Base-by-base conservation (phyloP, 192 early-diverging fungal genomes). In the Thamnidium elegans region DNA sequence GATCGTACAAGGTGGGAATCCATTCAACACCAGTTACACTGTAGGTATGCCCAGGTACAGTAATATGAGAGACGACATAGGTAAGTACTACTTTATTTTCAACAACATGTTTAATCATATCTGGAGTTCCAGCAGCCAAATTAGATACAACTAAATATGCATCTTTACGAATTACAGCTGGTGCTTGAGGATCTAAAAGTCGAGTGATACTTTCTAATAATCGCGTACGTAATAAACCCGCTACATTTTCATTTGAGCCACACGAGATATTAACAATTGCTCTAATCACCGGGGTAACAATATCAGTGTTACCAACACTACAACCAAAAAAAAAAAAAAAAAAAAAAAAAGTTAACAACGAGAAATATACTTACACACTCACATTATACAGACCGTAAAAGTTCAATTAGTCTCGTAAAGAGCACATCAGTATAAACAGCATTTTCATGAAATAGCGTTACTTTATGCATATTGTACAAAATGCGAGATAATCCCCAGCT, bases 401-500 rank as follows among this genome's bases (percentile, higher is more conserved):
- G 51, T 39, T 50, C 32, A 45, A 58, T 30, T 50, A 75, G 31
- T 50, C 65, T n/a, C 31, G 62, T 17, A 43, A 60, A 67, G 8
- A 75, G 36, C 13, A 50, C 34, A 19, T 11, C n/a, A n/a, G 65
- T 42, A 19, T 71, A 59, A 4, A 21, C 32, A 3, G 53, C 20
- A 10, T 65, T 13, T 7, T 55, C 19, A 34, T 67, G 58, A 39
- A 75, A 75, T 17, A 13, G 21, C 21, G 23, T 30, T 1, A 70
- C 74, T 32, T 75, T 64, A 47, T 75, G 74, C 74, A 75, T 75
- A 43, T 66, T 75, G 32, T 65, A 70, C 13, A 75, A 45, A 26
- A 75, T 60, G 46, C 74, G 56, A 17, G 68, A 75, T 15, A 75
- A 32, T 15, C 69, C 74, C 68, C 69, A 71, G 21, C 74, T 74